A percentile compares a stretch with the other conserved stretches of the same genome.
These are phyloP conservation scores for Aspergillus pseudotamarii DNA, from an alignment of 2,329 filamentous ascomycete genomes.

Conservation along the genomic window DNA sequence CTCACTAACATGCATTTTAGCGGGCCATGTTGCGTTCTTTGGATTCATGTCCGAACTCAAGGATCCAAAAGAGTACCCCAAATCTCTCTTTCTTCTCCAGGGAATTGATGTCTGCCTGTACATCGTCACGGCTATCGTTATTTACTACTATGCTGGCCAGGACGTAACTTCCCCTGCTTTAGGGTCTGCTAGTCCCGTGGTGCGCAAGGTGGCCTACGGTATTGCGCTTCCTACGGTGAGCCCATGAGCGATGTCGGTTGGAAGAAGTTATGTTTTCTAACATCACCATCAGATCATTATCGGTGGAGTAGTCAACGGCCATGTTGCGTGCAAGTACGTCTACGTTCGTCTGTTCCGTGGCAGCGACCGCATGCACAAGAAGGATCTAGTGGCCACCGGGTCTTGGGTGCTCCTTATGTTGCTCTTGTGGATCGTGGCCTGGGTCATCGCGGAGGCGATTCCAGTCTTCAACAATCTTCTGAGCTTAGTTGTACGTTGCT, in stretches of 20 bases:
- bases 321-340: constrained; percentile 65
- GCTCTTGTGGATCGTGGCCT: constrained; percentile 61
- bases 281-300: constrained; percentile 56
- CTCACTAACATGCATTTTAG: constrained; percentile 51
- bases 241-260: neutral
- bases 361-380: constrained; percentile 54
- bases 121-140: constrained; percentile 65
- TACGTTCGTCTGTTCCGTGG: constrained; percentile 64
- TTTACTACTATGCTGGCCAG: constrained; percentile 66
- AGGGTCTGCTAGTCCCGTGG: constrained; percentile 56
- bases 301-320: constrained; percentile 68
- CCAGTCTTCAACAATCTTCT: constrained; percentile 68
- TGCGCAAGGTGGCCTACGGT: constrained; percentile 66
- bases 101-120: constrained; percentile 62
- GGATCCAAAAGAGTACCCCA: constrained; percentile 60
- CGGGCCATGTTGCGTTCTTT: constrained; percentile 68
- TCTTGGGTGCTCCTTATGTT: constrained; percentile 61
- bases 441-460: constrained; percentile 68
- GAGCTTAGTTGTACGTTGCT: constrained; percentile 54
- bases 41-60: constrained; percentile 65
- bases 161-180: constrained; percentile 66
- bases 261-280: neutral
- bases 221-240: constrained; percentile 63
- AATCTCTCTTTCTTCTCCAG: constrained; percentile 63
- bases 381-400: constrained; percentile 51